phyloP scores from a whole-genome alignment of 768 basidiomycete genomes.

The Russula emetica region DNA sequence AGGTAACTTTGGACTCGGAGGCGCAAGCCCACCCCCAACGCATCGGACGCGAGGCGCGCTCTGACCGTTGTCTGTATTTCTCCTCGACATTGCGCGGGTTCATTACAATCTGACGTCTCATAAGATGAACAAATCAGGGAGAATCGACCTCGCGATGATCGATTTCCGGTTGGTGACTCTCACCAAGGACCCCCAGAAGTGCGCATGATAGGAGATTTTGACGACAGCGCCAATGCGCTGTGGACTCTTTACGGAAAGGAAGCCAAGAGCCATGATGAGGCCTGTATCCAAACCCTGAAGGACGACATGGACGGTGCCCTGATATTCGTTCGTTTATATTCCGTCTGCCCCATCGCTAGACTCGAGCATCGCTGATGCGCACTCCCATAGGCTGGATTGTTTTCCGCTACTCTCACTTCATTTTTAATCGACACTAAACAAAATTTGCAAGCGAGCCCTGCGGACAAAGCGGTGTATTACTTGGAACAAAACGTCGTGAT shows the following conservation, averaged over 20 bases:
- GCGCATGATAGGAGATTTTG: slow-evolving; percentile 27
- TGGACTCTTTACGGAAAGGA: slow-evolving; percentile 39
- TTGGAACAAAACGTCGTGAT: slow-evolving; percentile 4
- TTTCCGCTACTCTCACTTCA: neutral
- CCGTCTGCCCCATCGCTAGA: neutral
- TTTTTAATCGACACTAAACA: neutral
- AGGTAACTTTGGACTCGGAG: too few species aligned
- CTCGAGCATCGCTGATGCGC: neutral
- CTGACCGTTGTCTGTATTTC: neutral
- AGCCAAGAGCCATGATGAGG: slow-evolving; percentile 36
- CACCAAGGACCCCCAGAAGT: neutral
- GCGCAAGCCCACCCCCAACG: neutral
- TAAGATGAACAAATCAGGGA: neutral
- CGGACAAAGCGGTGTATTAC: slow-evolving; percentile 3
- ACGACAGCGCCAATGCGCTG: slow-evolving; percentile 39
- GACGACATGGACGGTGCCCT: slow-evolving; percentile 42
- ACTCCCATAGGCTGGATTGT: neutral
- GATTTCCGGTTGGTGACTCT: neutral
- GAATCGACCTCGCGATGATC: neutral
- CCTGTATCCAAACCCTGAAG: slow-evolving; percentile 38
- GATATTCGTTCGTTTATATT: slow-evolving; percentile 37
- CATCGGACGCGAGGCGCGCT: neutral
- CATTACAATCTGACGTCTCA: neutral
- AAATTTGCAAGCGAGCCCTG: neutral
- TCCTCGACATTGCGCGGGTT: neutral